Base-by-base conservation (phyloP, 108 stramenopile species). In the Pseudonitzschia pungens region DNA sequence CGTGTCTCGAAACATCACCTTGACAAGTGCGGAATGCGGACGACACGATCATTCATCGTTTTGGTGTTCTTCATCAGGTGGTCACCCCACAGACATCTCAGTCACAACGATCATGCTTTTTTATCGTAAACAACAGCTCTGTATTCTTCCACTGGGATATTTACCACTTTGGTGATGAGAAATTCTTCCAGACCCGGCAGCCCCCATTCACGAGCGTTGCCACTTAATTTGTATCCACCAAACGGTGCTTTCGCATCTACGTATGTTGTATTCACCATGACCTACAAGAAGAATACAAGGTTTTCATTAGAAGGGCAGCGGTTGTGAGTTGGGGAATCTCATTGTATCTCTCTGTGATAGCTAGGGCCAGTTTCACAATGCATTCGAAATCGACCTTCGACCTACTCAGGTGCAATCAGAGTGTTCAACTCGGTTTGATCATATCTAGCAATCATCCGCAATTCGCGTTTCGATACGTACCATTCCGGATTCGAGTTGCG, bases 401-500 rank as follows among this genome's bases (percentile, higher is more conserved):
- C n/a, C n/a, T n/a, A n/a, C n/a, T n/a, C n/a, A n/a, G n/a, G n/a
- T n/a, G n/a, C n/a, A n/a, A n/a, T n/a, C n/a, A n/a, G n/a, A n/a
- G n/a, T n/a, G n/a, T n/a, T n/a, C n/a, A n/a, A n/a, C n/a, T n/a
- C n/a, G n/a, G n/a, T n/a, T n/a, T n/a, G n/a, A n/a, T n/a, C n/a
- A n/a, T n/a, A n/a, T n/a, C n/a, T n/a, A n/a, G 16, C 45, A 48
- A 11, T 12, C 5, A 48, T 2, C 5, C 7, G 7, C 24, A 24
- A 12, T 55, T 5, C 52, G n/a, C n/a, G n/a, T n/a, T 53, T 53
- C 9, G n/a, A 84, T 73, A 76, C 84, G 87, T 7, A 86, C 77
- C 31, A 67, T 81, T 48, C 89, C 89, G 14, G 81, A 80, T 55
- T 75, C 79, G 22, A 90, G 48, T 18, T 73, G 59, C 26, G 83